Base-by-base conservation (phyloP, 768 basidiomycete genomes). In the Mycena metata region DNA sequence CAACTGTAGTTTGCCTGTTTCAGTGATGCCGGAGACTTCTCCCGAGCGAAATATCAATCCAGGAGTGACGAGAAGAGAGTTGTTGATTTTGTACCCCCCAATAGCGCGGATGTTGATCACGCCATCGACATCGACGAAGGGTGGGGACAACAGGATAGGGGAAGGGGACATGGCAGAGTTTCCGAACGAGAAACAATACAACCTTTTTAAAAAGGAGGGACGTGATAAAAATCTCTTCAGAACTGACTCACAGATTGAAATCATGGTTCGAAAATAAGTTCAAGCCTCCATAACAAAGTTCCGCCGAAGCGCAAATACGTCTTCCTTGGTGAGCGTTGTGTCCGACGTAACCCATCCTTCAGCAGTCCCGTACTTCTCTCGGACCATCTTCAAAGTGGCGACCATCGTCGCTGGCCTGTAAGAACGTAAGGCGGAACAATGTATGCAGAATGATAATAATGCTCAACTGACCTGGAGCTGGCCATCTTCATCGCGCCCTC, bases 81-180 rank as follows among this genome's bases (percentile, higher is more conserved):
- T 39, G 33, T 57, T 43, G 16, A 72, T 63, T 10, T 73, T 19
- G 57, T 75, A 76, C 15, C 74, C 77, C 19, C 80, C 80, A 30
- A 83, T 68, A 23, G 78, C 73, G 45, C 83, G 78, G 35, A 82
- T 71, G 69, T 84, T 84, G 69, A 81, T 74, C 16, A 82, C 76
- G 13, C 83, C 83, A 45, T 83, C 80, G 13, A 84, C 73, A 15
- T 68, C 39, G 17, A 82, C 74, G 62, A 85, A 85, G 11, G 83
- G 83, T 5, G 79, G 80, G 8, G 68, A 71, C 8, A 66, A 64
- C 6, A 79, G 73, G 24, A 60, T 15, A 47, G 55, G 11, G 35
- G 33, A 43, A 30, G 65, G 39, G 17, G 65, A 54, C 49, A 66
- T 58, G 30, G 26, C n/a, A n/a, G 1, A 19, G 12, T 21, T 7